A percentile compares a stretch with the other conserved stretches of the same genome.
These are phyloP conservation scores for Chaetomium sp. DNA, from an alignment of 2,329 filamentous ascomycete species.

Conservation along the genomic window DNA sequence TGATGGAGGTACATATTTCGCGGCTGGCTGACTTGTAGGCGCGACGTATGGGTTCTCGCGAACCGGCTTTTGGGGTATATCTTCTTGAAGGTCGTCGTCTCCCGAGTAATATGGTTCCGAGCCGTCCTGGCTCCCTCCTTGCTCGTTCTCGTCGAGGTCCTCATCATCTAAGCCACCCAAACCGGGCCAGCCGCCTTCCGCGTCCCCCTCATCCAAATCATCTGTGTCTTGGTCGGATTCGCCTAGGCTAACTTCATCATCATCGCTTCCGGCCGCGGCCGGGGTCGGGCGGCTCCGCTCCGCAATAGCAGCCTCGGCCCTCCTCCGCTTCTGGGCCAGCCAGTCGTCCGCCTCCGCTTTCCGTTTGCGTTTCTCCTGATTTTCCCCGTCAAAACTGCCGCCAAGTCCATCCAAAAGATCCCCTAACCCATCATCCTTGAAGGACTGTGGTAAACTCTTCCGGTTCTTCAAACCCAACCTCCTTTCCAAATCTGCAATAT, in stretches of 20 bases:
- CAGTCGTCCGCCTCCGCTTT: slow-evolving; percentile 54
- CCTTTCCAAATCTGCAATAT: slow-evolving; percentile 81
- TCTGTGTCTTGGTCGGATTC: slow-evolving; percentile 25
- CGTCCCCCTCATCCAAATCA: slow-evolving; percentile 25
- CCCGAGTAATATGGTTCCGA: slow-evolving; percentile 14
- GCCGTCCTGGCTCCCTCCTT: slow-evolving; percentile 27
- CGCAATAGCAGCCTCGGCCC: slow-evolving; percentile 29
- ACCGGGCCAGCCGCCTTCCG: no score
- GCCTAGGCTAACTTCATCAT: slow-evolving; percentile 21
- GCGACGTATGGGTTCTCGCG: slow-evolving; percentile 88
- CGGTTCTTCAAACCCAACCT: slow-evolving; percentile 76
- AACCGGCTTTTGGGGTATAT: slow-evolving; percentile 36
- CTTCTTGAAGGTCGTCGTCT: slow-evolving; percentile 16
- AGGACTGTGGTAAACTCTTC: slow-evolving; percentile 65
- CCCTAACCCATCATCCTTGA: slow-evolving; percentile 76
- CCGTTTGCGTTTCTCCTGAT: slow-evolving; percentile 55
- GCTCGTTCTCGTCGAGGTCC: slow-evolving; percentile 22
- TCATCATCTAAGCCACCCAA: slow-evolving; percentile 14
- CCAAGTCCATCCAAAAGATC: slow-evolving; percentile 67
- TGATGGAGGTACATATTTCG: slow-evolving; percentile 88
- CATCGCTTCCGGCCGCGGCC: slow-evolving; percentile 19
- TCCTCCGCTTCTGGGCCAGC: slow-evolving; percentile 51
- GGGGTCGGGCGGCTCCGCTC: background rate
- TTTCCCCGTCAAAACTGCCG: slow-evolving; percentile 39
- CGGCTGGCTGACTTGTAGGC: slow-evolving; percentile 46